Conservation (phyloP, 2,329 filamentous ascomycete species). For the Lithohypha guttulata region DNA sequence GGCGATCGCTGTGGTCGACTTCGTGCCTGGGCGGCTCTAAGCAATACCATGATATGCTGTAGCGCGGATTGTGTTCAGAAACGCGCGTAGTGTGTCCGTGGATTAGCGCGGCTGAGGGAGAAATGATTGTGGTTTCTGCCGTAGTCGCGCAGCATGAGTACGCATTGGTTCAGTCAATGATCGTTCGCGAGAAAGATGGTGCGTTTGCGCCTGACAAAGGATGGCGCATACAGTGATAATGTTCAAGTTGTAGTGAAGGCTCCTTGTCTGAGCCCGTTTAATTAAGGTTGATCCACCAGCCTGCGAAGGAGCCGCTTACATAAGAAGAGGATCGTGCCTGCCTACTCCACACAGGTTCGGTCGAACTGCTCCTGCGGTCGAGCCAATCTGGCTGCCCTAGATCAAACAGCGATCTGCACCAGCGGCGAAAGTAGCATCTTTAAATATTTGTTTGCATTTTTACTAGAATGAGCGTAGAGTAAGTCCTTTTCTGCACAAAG, state of each 20-base stretch:
- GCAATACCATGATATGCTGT: constrained; percentile 14
- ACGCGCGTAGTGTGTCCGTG: constrained; percentile 9
- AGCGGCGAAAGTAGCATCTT: too few species aligned
- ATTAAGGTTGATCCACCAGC: constrained; percentile 8
- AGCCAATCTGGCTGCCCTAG: too few species aligned
- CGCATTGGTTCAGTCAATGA: constrained; percentile 1
- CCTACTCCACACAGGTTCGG: too few species aligned
- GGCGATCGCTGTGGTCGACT: constrained; percentile 23
- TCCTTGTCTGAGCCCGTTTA: too few species aligned
- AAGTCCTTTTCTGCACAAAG: too few species aligned
- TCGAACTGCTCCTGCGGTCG: too few species aligned
- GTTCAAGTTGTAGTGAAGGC: too few species aligned
- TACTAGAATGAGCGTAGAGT: too few species aligned
- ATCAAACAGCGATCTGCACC: too few species aligned
- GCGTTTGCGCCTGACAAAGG: too few species aligned
- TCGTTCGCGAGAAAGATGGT: not conserved
- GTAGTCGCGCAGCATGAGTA: constrained; percentile 3
- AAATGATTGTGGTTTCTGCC: constrained; percentile 7
- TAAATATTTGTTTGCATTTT: too few species aligned
- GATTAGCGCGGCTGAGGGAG: not conserved
- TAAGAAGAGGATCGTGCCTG: too few species aligned
- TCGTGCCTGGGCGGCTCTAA: constrained; percentile 18
- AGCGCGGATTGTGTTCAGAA: not conserved
- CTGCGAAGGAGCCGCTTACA: not conserved
- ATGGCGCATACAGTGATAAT: not conserved